Conservation (phyloP, 2,329 filamentous ascomycete species). For the Diaporthe sp. region DNA sequence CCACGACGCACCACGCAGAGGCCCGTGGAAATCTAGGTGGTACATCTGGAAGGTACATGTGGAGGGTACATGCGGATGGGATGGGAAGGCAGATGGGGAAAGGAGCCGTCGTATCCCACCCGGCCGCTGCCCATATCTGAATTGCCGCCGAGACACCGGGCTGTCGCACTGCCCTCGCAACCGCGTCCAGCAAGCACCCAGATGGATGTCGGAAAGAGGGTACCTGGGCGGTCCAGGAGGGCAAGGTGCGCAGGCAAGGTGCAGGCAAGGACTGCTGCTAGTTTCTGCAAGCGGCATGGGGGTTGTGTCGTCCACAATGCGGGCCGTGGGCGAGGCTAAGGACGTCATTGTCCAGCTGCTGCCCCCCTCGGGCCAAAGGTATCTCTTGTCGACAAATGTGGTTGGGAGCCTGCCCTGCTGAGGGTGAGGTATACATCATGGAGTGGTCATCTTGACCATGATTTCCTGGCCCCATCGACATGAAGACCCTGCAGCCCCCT, state of each 20-base stretch:
- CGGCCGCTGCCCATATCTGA: constrained; percentile 19
- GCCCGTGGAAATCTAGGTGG: constrained; percentile 1
- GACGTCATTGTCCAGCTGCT: constrained; percentile 34
- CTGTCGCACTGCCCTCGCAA: constrained; percentile 23
- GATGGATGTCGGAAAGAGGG: constrained; percentile 31
- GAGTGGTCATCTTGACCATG: constrained; percentile 12
- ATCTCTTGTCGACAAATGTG: constrained; percentile 9
- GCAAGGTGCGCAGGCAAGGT: background rate
- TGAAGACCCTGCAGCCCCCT: constrained; percentile 23
- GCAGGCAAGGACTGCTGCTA: constrained; percentile 32
- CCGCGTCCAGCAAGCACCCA: constrained; percentile 5
- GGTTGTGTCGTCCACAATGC: constrained; percentile 16
- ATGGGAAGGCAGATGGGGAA: background rate
- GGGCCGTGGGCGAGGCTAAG: constrained; percentile 32
- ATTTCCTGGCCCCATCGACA: background rate
- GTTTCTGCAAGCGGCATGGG: constrained; percentile 39
- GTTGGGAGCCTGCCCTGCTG: constrained; percentile 1
- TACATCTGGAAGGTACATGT: background rate
- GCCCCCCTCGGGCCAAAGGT: constrained; percentile 14
- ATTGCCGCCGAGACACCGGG: constrained; percentile 34
- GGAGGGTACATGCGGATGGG: background rate
- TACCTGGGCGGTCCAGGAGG: background rate
- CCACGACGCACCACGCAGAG: background rate
- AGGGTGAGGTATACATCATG: constrained; percentile 23
- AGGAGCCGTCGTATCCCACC: constrained; percentile 10